Percentiles rank a stretch among this genome's conserved stretches.
phyloP scores from a whole-genome alignment of 345 rosid genomes.

The Schrenkiella parvula region DNA sequence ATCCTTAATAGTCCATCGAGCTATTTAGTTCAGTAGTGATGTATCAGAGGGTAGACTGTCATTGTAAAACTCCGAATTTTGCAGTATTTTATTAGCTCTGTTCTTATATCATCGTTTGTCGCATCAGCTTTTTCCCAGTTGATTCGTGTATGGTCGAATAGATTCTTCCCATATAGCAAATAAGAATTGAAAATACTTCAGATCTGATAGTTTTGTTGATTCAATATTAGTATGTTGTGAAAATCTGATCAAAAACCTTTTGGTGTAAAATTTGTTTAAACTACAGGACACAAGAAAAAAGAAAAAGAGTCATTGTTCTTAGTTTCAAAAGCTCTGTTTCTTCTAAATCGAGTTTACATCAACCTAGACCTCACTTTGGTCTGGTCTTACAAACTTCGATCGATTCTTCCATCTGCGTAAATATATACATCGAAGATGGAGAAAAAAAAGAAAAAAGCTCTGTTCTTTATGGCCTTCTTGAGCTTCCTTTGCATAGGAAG shows the following conservation, averaged over 20 bases:
- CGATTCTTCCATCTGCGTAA: slow-evolving; percentile 26
- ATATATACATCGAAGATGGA: slow-evolving; percentile 32
- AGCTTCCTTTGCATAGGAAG: neutral
- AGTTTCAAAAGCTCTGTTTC: neutral
- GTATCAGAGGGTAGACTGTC: neutral
- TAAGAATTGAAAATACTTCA: neutral
- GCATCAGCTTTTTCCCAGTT: neutral
- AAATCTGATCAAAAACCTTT: neutral
- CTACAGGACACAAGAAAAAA: neutral
- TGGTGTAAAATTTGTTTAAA: neutral
- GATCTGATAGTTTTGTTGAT: neutral
- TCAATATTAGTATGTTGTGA: neutral
- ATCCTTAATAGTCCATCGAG: neutral
- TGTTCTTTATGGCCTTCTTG: neutral
- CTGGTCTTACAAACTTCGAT: slow-evolving; percentile 20
- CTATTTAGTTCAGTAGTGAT: neutral
- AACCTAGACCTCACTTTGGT: slow-evolving; percentile 10
- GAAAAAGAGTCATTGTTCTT: neutral
- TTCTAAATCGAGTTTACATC: neutral
- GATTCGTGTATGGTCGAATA: neutral
- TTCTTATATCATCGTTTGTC: neutral
- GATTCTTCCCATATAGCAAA: neutral
- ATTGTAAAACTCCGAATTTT: slow-evolving; percentile 11
- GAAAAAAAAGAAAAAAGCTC: slow-evolving; percentile 4
- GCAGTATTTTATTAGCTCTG: neutral